These are phyloP conservation scores for Calvatia gigantea DNA, from an alignment of 768 basidiomycete genomes.

Conservation along the genomic window DNA sequence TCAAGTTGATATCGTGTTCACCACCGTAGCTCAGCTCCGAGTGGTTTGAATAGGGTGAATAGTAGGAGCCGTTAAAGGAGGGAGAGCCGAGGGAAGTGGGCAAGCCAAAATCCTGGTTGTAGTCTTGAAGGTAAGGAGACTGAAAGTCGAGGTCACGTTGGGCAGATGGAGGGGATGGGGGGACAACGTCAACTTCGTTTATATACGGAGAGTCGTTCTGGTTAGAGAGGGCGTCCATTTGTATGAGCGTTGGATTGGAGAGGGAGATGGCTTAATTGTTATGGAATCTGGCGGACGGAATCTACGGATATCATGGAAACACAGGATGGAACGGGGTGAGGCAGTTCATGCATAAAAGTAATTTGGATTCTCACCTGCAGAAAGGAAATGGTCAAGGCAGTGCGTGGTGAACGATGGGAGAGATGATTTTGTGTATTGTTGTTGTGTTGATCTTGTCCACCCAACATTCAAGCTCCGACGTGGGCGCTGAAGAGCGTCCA, in stretches of 20 bases:
- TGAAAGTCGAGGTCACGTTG: conserved; percentile 18
- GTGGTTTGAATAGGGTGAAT: conserved; percentile 64
- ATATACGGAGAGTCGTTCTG: conserved; percentile 24
- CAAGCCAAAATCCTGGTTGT: conserved; percentile 13
- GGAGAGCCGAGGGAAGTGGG: conserved; percentile 18
- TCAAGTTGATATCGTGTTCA: conserved; percentile 41
- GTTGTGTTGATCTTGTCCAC: conserved; percentile 1
- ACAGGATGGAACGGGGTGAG: conserved; percentile 8
- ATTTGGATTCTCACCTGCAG: background rate
- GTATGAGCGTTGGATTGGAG: conserved; percentile 2
- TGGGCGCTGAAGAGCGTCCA: background rate
- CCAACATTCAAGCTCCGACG: conserved; percentile 14
- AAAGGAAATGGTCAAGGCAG: conserved; percentile 3
- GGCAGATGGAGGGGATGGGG: conserved; percentile 21
- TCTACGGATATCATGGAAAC: conserved; percentile 2
- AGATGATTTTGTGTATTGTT: conserved; percentile 8
- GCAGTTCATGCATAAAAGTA: conserved; percentile 6
- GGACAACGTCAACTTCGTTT: conserved; percentile 19
- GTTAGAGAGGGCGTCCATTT: conserved; percentile 18
- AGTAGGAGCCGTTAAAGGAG: conserved; percentile 46
- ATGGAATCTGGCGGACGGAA: conserved; percentile 2
- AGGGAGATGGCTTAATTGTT: background rate
- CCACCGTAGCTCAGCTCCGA: conserved; percentile 62
- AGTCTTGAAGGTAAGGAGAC: conserved; percentile 17
- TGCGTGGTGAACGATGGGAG: conserved; percentile 2